Evolutionary conservation across 129 eudicot species (phyloP).

Genomic region (Helichrysum umbraculigerum): DNA sequence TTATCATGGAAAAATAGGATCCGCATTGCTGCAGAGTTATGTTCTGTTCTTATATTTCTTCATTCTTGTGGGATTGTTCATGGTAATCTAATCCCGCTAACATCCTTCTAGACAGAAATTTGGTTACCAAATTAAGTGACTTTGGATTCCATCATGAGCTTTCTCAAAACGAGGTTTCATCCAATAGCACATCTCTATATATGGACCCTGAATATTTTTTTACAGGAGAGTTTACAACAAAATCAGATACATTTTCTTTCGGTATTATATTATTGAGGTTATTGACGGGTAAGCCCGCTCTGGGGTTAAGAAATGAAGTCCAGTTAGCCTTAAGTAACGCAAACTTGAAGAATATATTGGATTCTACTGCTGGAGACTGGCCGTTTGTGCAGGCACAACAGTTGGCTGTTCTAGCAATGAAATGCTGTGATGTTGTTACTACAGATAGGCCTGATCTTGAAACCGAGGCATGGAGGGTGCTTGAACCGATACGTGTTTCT

Average conservation of each 20-base stretch:
- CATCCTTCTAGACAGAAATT: constrained; percentile 61
- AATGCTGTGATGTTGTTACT: constrained; percentile 54
- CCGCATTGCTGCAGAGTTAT: constrained; percentile 72
- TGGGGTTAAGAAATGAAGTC: constrained; percentile 63
- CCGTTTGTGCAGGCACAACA: constrained; percentile 85
- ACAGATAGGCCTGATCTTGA: constrained; percentile 61
- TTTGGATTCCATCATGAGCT: constrained; percentile 63
- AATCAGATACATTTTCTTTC: constrained; percentile 75
- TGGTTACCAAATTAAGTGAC: constrained; percentile 58
- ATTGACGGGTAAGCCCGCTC: constrained; percentile 65
- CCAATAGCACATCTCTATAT: constrained; percentile 42
- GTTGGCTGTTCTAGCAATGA: constrained; percentile 63
- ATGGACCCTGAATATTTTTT: constrained; percentile 68
- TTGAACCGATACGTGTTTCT: constrained; percentile 69
- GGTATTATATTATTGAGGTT: constrained; percentile 65
- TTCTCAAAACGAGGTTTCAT: constrained; percentile 37
- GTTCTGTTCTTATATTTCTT: constrained; percentile 72
- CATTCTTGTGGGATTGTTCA: constrained; percentile 67
- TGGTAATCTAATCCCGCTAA: constrained; percentile 74
- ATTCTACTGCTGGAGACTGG: constrained; percentile 89
- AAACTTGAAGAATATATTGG: constrained; percentile 50
- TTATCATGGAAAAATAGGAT: constrained; percentile 77
- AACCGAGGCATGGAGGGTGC: constrained; percentile 72
- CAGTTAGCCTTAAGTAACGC: constrained; percentile 57
- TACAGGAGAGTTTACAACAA: constrained; percentile 67